A percentile compares a stretch with the other conserved stretches of the same genome.
These are phyloP conservation scores for Chaetomium cochliodes DNA, from an alignment of 495 filamentous ascomycete species.

Conservation along the genomic window DNA sequence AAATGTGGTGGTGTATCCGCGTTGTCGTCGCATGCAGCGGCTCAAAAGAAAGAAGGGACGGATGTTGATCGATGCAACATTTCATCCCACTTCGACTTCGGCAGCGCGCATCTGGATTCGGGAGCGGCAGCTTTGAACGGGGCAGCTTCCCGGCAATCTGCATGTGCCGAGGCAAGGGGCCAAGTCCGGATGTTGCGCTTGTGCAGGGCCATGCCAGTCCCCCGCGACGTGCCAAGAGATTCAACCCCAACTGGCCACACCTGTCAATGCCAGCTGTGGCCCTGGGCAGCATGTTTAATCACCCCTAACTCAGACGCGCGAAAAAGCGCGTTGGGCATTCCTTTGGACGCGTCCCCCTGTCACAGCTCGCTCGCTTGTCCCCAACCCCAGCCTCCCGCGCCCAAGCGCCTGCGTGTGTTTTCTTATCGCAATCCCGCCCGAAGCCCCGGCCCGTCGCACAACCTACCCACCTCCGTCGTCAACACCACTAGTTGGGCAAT, in stretches of 20 bases:
- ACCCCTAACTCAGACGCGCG: conserved; percentile 19
- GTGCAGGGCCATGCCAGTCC: neutral
- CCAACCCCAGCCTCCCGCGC: conserved; percentile 28
- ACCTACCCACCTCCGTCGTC: neutral
- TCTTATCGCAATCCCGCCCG: conserved; percentile 11
- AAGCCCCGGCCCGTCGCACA: conserved; percentile 10
- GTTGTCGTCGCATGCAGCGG: neutral
- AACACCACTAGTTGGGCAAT: neutral
- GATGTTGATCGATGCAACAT: neutral
- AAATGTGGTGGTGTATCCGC: neutral
- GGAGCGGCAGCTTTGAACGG: conserved; percentile 2
- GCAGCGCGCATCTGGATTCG: neutral
- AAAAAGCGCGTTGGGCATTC: conserved; percentile 31
- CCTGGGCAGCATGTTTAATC: conserved; percentile 16
- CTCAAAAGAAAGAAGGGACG: neutral
- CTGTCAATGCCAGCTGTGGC: neutral
- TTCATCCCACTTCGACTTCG: conserved; percentile 1
- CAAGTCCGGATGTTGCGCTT: conserved; percentile 10
- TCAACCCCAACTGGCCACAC: conserved; percentile 18
- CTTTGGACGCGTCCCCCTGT: conserved; percentile 29
- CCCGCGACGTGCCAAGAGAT: conserved; percentile 4
- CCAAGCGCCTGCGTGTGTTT: conserved; percentile 7
- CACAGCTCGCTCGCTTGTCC: neutral
- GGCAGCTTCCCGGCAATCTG: conserved; percentile 26
- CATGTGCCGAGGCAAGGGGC: conserved; percentile 42